Evolutionary conservation across 129 eudicot genomes (phyloP).

Genomic region (Logfia minima): DNA sequence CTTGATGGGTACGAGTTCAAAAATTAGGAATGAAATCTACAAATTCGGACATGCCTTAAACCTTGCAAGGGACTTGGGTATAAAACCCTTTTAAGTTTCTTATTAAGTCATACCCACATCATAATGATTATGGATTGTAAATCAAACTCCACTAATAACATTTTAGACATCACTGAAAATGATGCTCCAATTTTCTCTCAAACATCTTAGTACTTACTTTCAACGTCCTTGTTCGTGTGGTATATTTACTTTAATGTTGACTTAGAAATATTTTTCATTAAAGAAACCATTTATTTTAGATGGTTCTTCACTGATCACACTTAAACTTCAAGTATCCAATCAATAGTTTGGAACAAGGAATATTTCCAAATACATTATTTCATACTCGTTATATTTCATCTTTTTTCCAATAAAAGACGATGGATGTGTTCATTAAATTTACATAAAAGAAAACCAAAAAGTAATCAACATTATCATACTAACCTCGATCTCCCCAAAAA

Average conservation of each 20-base stretch:
- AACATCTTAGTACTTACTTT: not conserved
- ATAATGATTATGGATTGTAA: no score
- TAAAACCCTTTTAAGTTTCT: no score
- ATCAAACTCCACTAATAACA: no score
- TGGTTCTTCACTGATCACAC: not conserved
- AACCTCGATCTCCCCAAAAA: conserved; percentile 43
- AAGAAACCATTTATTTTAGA: not conserved
- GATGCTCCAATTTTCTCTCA: not conserved
- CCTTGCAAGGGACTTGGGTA: no score
- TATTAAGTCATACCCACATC: no score
- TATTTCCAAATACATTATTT: not conserved
- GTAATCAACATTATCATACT: conserved; percentile 28
- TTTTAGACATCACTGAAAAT: no score
- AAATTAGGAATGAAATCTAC: no score
- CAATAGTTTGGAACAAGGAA: not conserved
- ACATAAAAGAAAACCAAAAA: conserved; percentile 18
- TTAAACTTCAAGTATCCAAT: not conserved
- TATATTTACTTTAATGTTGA: not conserved
- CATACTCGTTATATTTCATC: not conserved
- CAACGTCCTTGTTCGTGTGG: not conserved
- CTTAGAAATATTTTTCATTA: not conserved
- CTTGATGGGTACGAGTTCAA: no score
- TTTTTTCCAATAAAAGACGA: not conserved
- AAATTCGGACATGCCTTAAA: no score
- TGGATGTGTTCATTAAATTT: not conserved